Percentiles rank a stretch among this genome's conserved stretches.
These are phyloP conservation scores for Sphaerostilbella broomeana DNA, from an alignment of 2,329 filamentous ascomycete genomes.

Conservation along the genomic window DNA sequence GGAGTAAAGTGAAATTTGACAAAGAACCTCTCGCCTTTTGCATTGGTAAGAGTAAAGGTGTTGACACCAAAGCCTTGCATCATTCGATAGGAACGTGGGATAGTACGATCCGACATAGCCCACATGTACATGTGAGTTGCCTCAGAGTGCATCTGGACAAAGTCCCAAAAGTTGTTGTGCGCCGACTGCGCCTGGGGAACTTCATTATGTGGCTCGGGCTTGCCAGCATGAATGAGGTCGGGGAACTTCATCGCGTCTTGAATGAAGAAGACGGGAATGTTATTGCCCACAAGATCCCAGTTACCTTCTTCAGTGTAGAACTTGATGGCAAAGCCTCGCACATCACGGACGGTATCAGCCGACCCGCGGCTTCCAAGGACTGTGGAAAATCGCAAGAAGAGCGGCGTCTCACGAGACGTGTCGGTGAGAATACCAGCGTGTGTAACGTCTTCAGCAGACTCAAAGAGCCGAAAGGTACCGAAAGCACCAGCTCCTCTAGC, in stretches of 20 bases:
- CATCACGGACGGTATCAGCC: slow-evolving; percentile 80
- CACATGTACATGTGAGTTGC: slow-evolving; percentile 75
- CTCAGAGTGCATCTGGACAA: slow-evolving; percentile 56
- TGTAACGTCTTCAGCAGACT: slow-evolving; percentile 60
- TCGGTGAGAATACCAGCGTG: slow-evolving; percentile 54
- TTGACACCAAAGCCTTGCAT: slow-evolving; percentile 85
- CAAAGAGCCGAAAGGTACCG: slow-evolving; percentile 62
- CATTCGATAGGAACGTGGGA: slow-evolving; percentile 71
- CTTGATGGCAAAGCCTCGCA: slow-evolving; percentile 59
- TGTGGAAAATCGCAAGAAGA: slow-evolving; percentile 61
- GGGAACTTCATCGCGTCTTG: slow-evolving; percentile 62
- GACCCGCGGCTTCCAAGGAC: slow-evolving; percentile 68
- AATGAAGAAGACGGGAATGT: slow-evolving; percentile 64
- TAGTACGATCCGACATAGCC: slow-evolving; percentile 68
- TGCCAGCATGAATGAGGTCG: slow-evolving; percentile 59
- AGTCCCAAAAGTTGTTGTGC: slow-evolving; percentile 76
- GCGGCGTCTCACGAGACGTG: slow-evolving; percentile 43
- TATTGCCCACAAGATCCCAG: slow-evolving; percentile 60
- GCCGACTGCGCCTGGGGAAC: slow-evolving; percentile 64
- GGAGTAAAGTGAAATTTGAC: slow-evolving; percentile 76
- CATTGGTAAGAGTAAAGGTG: slow-evolving; percentile 64
- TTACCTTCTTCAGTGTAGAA: slow-evolving; percentile 67
- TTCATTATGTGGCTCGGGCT: slow-evolving; percentile 57
- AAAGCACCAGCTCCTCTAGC: slow-evolving; percentile 64
- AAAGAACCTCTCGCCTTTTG: slow-evolving; percentile 61